Evolutionary conservation across 495 filamentous ascomycete genomes (phyloP).

Genomic region (Cladorrhinum samala): DNA sequence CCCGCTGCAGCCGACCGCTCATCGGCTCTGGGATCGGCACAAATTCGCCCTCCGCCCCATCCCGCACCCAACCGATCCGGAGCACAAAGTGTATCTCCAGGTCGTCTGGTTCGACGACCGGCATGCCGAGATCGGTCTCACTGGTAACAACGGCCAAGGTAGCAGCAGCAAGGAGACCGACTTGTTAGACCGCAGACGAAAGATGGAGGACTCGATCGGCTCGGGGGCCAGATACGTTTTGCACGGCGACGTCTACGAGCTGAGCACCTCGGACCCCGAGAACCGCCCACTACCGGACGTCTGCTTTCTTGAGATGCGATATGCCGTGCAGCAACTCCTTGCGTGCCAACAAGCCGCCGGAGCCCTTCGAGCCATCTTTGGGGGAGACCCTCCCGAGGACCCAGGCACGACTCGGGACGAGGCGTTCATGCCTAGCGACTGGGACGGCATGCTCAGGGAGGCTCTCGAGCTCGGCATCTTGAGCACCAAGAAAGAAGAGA

Average conservation of each 20-base stretch:
- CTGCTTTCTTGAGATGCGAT: not conserved
- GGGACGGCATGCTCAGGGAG: not conserved
- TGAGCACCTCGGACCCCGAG: conserved; percentile 3
- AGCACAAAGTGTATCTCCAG: conserved; percentile 3
- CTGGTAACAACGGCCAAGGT: not conserved
- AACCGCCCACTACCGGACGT: not conserved
- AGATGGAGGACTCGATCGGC: not conserved
- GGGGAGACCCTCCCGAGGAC: not conserved
- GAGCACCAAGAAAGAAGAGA: not conserved
- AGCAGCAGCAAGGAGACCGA: conserved; percentile 1
- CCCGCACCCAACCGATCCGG: not conserved
- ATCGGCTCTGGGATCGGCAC: not conserved
- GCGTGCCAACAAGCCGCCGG: conserved; percentile 5
- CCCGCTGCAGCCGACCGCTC: not conserved
- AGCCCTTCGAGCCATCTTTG: conserved; percentile 6
- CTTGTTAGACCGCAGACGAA: conserved; percentile 3
- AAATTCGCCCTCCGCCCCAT: not conserved
- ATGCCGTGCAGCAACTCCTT: not conserved
- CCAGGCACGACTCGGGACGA: not conserved
- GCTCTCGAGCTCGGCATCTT: not conserved
- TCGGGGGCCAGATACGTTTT: conserved; percentile 1
- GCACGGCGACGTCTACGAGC: conserved; percentile 7
- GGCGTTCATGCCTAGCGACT: not conserved
- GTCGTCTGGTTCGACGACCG: conserved; percentile 8
- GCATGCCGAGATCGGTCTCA: conserved; percentile 5